Evolutionary conservation across 2,329 filamentous ascomycete genomes (phyloP), one percentile per base, ranked within the genome.

Genomic region (Arthrobotrys entomopaga): DNA sequence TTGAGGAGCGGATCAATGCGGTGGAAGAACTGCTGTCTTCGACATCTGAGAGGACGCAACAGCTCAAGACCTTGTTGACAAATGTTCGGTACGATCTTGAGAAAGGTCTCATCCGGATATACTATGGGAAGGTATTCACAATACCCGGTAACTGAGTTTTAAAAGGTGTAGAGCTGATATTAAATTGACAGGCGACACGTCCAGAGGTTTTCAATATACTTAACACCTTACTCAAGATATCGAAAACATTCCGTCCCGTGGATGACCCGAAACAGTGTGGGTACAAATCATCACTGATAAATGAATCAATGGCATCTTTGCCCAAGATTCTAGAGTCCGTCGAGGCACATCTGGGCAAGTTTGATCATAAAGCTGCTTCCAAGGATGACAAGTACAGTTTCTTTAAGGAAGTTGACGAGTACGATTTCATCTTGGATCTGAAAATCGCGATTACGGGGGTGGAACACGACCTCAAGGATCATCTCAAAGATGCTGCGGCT

Each of bases 311-410:
- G 72, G 86, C 87, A 22, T 86, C 88, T 7, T 85, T 99, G 4
- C 94, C 95, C 0, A 86, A 84, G 11, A 96, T 98, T 58, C 84
- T 89, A 6, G 85, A 90, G 19, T 87, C 89, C 16, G 87, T 98
- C 3, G 84, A 91, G 16, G 85, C 84, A 0, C 93, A 91, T 79
- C 87, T 99, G 1, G 90, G 96, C 63, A 90, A 89, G 74, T 95
- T 99, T 82, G 96, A 96, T 78, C 84, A 89, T 34, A 86, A 91
- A 77, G 91, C 95, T 0, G 95, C 94, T 0, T 90, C 89, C 56
- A 88, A 87, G 22, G 90, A 98, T 79, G 93, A 99, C 84, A 97
- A 97, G 81, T 98, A 97, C 81, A 85, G 86, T 40, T 99, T 99
- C 84, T 97, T 99, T 81, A 92, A 97, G 76, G 94, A 97, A 81